Percentiles rank a stretch among this genome's conserved stretches.
phyloP scores from a whole-genome alignment of 805 yeast species.

The Candida morakotiae region DNA sequence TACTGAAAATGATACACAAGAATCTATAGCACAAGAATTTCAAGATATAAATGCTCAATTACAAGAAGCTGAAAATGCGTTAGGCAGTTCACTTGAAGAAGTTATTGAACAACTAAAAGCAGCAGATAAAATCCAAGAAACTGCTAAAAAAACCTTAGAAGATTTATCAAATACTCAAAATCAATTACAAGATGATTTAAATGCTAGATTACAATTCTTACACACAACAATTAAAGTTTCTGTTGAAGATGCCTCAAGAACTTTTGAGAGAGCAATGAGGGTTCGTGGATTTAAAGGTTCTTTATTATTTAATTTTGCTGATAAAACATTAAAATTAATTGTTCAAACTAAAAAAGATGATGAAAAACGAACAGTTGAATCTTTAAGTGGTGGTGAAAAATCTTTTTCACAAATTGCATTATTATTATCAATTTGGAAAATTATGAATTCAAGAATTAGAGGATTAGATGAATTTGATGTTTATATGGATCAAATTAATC shows the following conservation, averaged over 20 bases:
- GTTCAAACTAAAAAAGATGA: conserved; percentile 61
- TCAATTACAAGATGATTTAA: conserved; percentile 25
- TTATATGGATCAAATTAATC: conserved; percentile 91
- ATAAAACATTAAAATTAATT: conserved; percentile 48
- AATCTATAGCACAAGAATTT: conserved; percentile 48
- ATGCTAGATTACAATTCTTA: conserved; percentile 27
- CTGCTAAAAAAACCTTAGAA: conserved; percentile 37
- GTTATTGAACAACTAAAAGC: conserved; percentile 45
- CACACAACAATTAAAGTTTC: conserved; percentile 28
- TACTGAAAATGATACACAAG: conserved; percentile 37
- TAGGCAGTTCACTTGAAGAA: conserved; percentile 55
- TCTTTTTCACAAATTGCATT: conserved; percentile 90
- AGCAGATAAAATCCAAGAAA: conserved; percentile 39
- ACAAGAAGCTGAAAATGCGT: conserved; percentile 45
- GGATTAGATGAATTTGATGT: conserved; percentile 97
- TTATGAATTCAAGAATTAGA: conserved; percentile 81
- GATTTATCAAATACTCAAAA: conserved; percentile 26
- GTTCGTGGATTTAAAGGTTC: conserved; percentile 73
- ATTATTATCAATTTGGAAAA: conserved; percentile 85
- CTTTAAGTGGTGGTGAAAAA: conserved; percentile 95
- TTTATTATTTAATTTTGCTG: conserved; percentile 56
- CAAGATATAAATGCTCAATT: conserved; percentile 43
- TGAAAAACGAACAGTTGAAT: conserved; percentile 64
- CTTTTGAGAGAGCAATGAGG: conserved; percentile 56
- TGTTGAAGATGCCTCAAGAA: conserved; percentile 27